phyloP scores from a whole-genome alignment of 257 asterid genomes.

The Plantago elongata region DNA sequence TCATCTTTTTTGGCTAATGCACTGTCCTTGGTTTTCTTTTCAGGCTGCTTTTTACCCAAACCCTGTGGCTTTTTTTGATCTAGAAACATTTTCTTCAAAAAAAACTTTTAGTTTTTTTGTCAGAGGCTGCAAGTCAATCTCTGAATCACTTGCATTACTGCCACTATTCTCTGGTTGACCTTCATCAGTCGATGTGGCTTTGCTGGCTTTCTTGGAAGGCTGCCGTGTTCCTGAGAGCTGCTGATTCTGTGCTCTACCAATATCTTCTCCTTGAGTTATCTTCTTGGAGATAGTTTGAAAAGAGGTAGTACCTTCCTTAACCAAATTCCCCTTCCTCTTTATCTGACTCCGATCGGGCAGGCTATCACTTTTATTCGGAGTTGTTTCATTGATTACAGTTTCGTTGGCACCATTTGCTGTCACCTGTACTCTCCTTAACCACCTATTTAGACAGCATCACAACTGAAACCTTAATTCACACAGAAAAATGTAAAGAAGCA shows the following conservation, averaged over 20 bases:
- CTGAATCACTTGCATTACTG: conserved; percentile 45
- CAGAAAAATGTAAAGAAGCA: conserved; percentile 6
- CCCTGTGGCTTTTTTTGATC: conserved; percentile 34
- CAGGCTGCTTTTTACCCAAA: conserved; percentile 42
- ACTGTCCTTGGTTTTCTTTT: conserved; percentile 26
- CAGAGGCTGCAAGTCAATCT: conserved; percentile 31
- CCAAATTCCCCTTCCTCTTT: conserved; percentile 35
- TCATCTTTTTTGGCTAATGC: no score
- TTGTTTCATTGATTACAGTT: conserved; percentile 36
- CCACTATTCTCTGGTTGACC: conserved; percentile 37
- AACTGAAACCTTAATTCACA: conserved; percentile 9
- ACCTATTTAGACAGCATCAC: conserved; percentile 44
- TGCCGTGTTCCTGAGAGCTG: conserved; percentile 18
- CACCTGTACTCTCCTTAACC: conserved; percentile 38
- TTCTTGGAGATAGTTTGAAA: conserved; percentile 32
- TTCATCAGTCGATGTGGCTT: conserved; percentile 31
- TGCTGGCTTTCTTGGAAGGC: conserved; percentile 26
- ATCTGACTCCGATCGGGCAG: conserved; percentile 36
- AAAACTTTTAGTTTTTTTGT: conserved; percentile 25
- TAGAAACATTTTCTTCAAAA: conserved; percentile 31
- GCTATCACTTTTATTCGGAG: conserved; percentile 46
- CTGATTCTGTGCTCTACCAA: conserved; percentile 36
- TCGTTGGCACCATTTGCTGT: conserved; percentile 42
- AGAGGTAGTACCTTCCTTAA: conserved; percentile 32
- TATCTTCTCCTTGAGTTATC: conserved; percentile 43